These are phyloP conservation scores for Petunia axillaris DNA, from an alignment of 257 asterid genomes.

Conservation along the genomic window DNA sequence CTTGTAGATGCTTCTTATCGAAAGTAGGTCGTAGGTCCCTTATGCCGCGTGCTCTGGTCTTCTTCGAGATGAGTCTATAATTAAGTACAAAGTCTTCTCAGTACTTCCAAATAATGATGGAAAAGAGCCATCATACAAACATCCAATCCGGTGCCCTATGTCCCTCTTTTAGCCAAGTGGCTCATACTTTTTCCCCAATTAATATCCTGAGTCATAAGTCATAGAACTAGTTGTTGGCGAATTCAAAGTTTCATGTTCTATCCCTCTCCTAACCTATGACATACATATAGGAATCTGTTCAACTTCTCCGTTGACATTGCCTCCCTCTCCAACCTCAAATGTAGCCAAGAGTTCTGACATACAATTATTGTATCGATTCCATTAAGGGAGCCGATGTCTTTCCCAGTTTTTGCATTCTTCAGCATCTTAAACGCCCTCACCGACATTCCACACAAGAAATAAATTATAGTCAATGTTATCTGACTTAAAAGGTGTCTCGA, in stretches of 20 bases:
- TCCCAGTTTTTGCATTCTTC: background rate
- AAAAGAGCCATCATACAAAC: background rate
- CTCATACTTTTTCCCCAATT: background rate
- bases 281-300: background rate
- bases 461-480: background rate
- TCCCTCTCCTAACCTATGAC: background rate
- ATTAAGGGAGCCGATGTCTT: background rate
- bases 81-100: background rate
- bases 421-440: background rate
- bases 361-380: background rate
- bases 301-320: background rate
- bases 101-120: background rate
- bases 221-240: background rate
- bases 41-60: background rate
- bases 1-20: background rate
- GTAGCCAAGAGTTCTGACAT: background rate
- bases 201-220: background rate
- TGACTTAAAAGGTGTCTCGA: background rate
- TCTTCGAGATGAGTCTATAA: background rate
- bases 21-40: background rate
- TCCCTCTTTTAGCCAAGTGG: background rate
- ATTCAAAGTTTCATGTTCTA: background rate
- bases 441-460: background rate
- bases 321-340: background rate
- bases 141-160: background rate